phyloP scores from a whole-genome alignment of 2,329 filamentous ascomycete genomes.

The Myotisia sp. region DNA sequence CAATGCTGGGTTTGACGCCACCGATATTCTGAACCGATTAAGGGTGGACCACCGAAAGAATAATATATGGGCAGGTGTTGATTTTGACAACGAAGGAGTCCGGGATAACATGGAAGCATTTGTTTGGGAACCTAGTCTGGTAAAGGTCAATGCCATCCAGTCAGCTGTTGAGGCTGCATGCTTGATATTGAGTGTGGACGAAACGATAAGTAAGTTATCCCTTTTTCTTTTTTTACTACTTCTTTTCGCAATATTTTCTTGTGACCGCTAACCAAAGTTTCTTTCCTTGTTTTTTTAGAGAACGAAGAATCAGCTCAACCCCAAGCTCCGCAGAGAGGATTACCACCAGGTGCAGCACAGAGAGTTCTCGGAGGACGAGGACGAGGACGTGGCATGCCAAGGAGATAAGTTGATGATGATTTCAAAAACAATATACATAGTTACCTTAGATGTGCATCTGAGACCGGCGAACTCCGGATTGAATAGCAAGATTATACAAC shows the following conservation, averaged over 20 bases:
- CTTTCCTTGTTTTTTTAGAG: too few relatives aligned
- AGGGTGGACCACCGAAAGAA: conserved; percentile 93
- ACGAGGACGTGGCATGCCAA: conserved; percentile 79
- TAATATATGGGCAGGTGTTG: conserved; percentile 86
- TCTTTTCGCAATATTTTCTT: background rate
- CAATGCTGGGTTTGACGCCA: conserved; percentile 96
- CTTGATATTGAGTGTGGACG: conserved; percentile 88
- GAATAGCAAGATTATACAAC: too few relatives aligned
- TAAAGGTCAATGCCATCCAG: conserved; percentile 95
- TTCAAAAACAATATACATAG: too few relatives aligned
- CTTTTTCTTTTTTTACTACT: conserved; percentile 2
- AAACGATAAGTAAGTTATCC: conserved; percentile 67
- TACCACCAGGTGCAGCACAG: conserved; percentile 74
- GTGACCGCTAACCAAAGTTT: conserved; percentile 1
- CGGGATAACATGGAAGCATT: conserved; percentile 89
- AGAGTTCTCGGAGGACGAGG: conserved; percentile 70
- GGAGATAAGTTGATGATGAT: conserved; percentile 51
- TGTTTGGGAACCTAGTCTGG: conserved; percentile 91
- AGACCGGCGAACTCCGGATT: too few relatives aligned
- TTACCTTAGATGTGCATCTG: too few relatives aligned
- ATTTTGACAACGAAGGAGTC: conserved; percentile 84
- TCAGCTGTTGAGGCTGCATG: conserved; percentile 91
- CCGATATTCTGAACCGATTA: conserved; percentile 90
- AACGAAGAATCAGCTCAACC: conserved; percentile 86
- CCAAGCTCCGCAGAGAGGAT: conserved; percentile 54